phyloP scores from a whole-genome alignment of 306 rosid species.

The Hippophae tibetana region DNA sequence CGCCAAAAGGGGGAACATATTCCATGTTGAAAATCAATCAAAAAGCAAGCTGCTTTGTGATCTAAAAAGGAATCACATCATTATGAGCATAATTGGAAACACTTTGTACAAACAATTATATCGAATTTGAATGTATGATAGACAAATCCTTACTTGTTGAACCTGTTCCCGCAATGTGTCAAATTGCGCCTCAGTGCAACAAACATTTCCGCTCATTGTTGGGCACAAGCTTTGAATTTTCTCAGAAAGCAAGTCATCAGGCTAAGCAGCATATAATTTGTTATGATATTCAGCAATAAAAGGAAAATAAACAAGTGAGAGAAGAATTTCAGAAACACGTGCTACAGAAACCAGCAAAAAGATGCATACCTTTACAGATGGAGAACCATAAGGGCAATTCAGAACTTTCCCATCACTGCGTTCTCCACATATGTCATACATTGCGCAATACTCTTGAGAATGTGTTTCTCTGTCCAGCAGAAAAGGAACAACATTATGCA shows the following conservation, averaged over 20 bases:
- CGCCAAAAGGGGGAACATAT: too few species aligned
- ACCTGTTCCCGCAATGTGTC: slow-evolving; percentile 73
- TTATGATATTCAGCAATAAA: slow-evolving; percentile 4
- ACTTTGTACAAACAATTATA: not conserved
- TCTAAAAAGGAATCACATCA: too few species aligned
- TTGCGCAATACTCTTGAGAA: slow-evolving; percentile 75
- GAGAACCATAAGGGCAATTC: slow-evolving; percentile 80
- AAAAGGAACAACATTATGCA: slow-evolving; percentile 2
- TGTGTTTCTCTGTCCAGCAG: slow-evolving; percentile 43
- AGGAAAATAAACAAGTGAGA: not conserved
- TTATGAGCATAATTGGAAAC: not conserved
- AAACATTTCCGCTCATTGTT: slow-evolving; percentile 64
- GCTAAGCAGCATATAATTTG: slow-evolving; percentile 37
- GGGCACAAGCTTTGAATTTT: slow-evolving; percentile 96
- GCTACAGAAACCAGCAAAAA: slow-evolving; percentile 1
- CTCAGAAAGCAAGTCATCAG: slow-evolving; percentile 67
- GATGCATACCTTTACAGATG: slow-evolving; percentile 57
- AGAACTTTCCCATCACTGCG: slow-evolving; percentile 79
- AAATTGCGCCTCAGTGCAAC: slow-evolving; percentile 78
- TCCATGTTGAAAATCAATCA: too few species aligned
- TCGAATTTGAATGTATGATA: not conserved
- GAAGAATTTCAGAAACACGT: not conserved
- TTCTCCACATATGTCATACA: slow-evolving; percentile 87
- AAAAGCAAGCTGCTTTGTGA: too few species aligned
- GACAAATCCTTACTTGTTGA: slow-evolving; percentile 60